A percentile compares a stretch with the other conserved stretches of the same genome.
These are phyloP conservation scores for Nicotiana obtusifolia DNA, from an alignment of 257 asterid species.

Conservation along the genomic window DNA sequence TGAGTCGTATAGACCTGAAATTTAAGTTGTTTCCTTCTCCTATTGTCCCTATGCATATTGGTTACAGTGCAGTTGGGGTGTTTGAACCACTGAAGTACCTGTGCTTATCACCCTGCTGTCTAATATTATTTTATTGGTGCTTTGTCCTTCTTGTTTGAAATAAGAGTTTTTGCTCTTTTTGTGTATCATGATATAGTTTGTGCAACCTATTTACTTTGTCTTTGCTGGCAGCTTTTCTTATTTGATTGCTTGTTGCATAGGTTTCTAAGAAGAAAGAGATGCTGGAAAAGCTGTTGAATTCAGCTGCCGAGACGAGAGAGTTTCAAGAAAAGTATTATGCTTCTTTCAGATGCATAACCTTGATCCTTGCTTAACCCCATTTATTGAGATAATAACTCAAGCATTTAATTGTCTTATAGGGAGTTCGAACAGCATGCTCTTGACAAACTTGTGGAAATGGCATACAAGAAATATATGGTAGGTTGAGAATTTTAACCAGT, in stretches of 20 bases:
- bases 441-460: constrained; percentile 73
- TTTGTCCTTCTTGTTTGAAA: background rate
- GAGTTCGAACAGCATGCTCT: constrained; percentile 70
- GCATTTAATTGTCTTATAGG: constrained; percentile 38
- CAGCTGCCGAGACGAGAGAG: constrained; percentile 53
- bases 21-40: background rate
- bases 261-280: constrained; percentile 56
- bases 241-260: constrained; percentile 29
- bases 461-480: constrained; percentile 87
- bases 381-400: constrained; percentile 4
- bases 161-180: background rate
- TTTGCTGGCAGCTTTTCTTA: background rate
- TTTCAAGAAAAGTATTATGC: constrained; percentile 56
- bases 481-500: constrained; percentile 2
- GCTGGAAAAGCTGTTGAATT: constrained; percentile 45
- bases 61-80: background rate
- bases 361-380: constrained; percentile 7
- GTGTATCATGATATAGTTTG: background rate
- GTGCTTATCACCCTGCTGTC: background rate
- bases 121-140: background rate
- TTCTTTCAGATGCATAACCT: constrained; percentile 14
- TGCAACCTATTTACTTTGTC: background rate
- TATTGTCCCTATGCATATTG: background rate
- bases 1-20: background rate
- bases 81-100: background rate